A percentile compares a stretch with the other conserved stretches of the same genome.
phyloP scores from a whole-genome alignment of 1,284 basidiomycete species.

The Ceratobasidium sp. region DNA sequence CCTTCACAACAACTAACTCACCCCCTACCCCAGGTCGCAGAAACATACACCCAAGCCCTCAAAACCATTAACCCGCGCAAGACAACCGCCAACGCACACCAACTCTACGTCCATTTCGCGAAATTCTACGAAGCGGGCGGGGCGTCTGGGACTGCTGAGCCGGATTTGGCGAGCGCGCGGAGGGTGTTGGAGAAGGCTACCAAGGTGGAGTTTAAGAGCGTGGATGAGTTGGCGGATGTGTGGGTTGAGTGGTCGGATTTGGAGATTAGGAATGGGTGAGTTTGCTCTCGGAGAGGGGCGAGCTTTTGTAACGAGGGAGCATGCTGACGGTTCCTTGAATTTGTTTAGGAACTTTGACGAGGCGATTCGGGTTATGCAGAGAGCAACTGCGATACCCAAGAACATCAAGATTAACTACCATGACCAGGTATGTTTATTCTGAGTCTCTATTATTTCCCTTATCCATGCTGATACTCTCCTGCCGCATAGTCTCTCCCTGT shows the following conservation, averaged over 20 bases:
- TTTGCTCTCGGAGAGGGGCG: too few species aligned
- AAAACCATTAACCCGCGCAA: constrained; percentile 91
- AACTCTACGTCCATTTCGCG: constrained; percentile 95
- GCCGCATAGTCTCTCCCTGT: constrained; percentile 81
- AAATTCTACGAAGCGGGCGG: constrained; percentile 99
- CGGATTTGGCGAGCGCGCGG: constrained; percentile 87
- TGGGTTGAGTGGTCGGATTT: constrained; percentile 99
- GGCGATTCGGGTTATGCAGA: constrained; percentile 93
- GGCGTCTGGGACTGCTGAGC: constrained; percentile 78
- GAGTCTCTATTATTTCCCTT: not conserved
- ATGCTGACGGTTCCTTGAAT: too few species aligned
- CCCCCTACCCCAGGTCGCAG: constrained; percentile 73
- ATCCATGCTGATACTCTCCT: not conserved
- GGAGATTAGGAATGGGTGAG: constrained; percentile 95
- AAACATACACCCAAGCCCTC: constrained; percentile 92
- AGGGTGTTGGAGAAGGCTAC: constrained; percentile 94
- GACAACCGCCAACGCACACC: constrained; percentile 92
- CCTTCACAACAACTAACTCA: not conserved
- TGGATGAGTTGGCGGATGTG: constrained; percentile 97
- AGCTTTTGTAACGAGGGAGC: too few species aligned
- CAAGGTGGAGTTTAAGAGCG: constrained; percentile 92
- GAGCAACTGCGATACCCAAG: constrained; percentile 91
- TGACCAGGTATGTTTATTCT: constrained; percentile 80
- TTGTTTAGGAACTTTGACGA: constrained; percentile 95
- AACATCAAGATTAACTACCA: constrained; percentile 94